phyloP scores from a whole-genome alignment of 345 rosid species.

The Cardiospermum halicacabum region DNA sequence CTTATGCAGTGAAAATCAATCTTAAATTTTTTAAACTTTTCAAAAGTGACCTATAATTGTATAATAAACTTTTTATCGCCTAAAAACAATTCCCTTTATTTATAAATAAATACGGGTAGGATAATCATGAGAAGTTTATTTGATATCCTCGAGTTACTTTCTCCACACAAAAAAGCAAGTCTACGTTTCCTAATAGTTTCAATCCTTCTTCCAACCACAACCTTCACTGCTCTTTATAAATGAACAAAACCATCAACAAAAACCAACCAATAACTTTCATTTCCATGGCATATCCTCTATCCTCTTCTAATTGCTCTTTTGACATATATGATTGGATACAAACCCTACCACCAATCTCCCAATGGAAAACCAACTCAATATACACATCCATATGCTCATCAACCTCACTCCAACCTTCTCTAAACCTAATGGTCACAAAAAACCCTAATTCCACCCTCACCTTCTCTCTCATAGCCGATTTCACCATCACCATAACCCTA shows the following conservation, averaged over 20 bases:
- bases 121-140: too few species aligned
- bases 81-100: too few species aligned
- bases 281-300: too few species aligned
- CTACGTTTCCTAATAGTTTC: conserved; percentile 7
- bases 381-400: conserved; percentile 59
- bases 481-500: conserved; percentile 45
- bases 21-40: too few species aligned
- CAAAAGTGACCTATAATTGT: too few species aligned
- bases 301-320: conserved; percentile 48
- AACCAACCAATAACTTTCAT: conserved; percentile 20
- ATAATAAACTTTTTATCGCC: too few species aligned
- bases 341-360: conserved; percentile 49
- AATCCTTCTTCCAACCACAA: conserved; percentile 18
- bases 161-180: not conserved
- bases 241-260: not conserved
- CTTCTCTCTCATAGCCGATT: conserved; percentile 49
- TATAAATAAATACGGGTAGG: too few species aligned
- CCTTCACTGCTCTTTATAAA: conserved; percentile 13
- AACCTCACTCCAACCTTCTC: conserved; percentile 45
- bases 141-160: conserved; percentile 8
- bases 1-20: too few species aligned
- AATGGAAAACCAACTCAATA: conserved; percentile 50
- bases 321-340: conserved; percentile 60
- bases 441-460: conserved; percentile 29
- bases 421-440: conserved; percentile 41